Base-by-base conservation (phyloP, 108 stramenopile genomes). In the Fragilariopsis cylindrus region DNA sequence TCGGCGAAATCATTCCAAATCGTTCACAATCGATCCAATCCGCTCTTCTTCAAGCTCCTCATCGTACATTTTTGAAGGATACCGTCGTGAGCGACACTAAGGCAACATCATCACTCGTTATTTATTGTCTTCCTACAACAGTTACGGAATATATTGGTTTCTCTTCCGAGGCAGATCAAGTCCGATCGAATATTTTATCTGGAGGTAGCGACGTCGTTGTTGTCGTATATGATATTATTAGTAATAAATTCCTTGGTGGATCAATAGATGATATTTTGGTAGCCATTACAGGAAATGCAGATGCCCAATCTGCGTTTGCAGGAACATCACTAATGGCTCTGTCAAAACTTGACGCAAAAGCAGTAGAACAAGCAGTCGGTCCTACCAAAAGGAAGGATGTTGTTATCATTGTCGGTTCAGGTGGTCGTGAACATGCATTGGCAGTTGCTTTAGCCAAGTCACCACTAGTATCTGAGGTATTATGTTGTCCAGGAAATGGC, bases 401-500 rank as follows among this genome's bases (percentile, higher is more conserved):
- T 52, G 89, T 96, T 4, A 87, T 96, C 48, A 88, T 96, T 42
- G 87, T 96, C 47, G 95, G 95, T 64, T 84, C 85, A 18, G 95
- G 95, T 57, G 95, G 95, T 4, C 81, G 92, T 53, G 95, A 96
- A 71, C 95, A 96, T 76, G 95, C 95, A 15, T 72, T 96, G 13
- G 91, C 92, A 5, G 90, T 92, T 6, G 82, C 95, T 7, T 66
- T 96, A 49, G 91, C 95, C 55, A 70, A 81, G 56, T 94, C 92
- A 1, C 92, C 95, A 39, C 60, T 94, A 52, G 88, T 96, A 9
- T 74, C 69, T 8, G 66, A 81, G 49, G 90, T 96, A 7, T 63
- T 91, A 63, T 90, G 90, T 65, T 86, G 84, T 74, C 92, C 95
- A 15, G 95, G 95, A 70, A 96, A 94, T 72, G 95, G 95, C 19